Evolutionary conservation across 495 filamentous ascomycete species (phyloP).

Genomic region (Venustampulla echinocandica): DNA sequence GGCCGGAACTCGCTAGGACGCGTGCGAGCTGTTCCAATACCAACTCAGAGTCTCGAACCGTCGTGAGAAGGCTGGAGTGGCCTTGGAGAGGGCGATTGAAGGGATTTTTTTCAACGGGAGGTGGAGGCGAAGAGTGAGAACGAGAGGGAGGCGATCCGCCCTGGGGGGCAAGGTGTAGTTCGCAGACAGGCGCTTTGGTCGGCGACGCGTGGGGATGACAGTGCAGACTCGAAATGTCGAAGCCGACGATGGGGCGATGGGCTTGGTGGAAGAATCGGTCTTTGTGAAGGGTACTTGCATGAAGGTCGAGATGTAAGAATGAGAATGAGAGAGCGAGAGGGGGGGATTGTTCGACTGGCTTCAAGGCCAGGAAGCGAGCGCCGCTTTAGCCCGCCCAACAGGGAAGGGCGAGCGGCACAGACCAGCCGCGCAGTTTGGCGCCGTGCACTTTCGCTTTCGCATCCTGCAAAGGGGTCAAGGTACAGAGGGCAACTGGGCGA

Average conservation of each 20-base stretch:
- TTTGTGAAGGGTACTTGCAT: background rate
- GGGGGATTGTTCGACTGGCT: no score
- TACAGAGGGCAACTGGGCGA: no score
- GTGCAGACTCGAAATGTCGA: slow-evolving; percentile 4
- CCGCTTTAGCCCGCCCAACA: no score
- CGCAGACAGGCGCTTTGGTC: background rate
- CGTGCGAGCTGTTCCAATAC: background rate
- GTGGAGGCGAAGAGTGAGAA: slow-evolving; percentile 10
- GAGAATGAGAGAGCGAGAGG: background rate
- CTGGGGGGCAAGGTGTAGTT: background rate
- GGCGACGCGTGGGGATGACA: slow-evolving; percentile 5
- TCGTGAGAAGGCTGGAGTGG: background rate
- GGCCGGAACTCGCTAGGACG: background rate
- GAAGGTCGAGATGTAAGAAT: background rate
- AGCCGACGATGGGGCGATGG: background rate
- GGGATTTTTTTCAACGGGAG: slow-evolving; percentile 13
- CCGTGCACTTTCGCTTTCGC: no score
- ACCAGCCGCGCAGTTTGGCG: no score
- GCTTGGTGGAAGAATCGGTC: background rate
- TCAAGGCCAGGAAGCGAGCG: no score
- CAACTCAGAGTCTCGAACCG: background rate
- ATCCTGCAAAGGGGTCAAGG: no score
- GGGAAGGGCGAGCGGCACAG: no score
- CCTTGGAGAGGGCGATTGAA: slow-evolving; percentile 3
- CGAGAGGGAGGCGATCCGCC: background rate